Conservation (phyloP, 306 rosid genomes). For the Corylus avellana region DNA sequence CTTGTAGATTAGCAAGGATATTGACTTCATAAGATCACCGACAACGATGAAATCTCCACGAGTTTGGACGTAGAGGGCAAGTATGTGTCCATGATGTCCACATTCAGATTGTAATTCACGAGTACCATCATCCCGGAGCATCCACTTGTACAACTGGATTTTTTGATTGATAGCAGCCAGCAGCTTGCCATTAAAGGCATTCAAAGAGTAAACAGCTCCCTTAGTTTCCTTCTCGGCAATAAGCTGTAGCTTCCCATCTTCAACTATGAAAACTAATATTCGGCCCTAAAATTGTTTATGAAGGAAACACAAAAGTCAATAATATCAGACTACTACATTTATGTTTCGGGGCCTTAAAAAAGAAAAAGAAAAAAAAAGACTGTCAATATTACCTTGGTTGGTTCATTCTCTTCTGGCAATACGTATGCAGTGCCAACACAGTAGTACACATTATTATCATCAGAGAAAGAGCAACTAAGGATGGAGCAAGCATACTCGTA, state of each 20-base stretch:
- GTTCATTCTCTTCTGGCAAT: conserved; percentile 94
- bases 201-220: conserved; percentile 92
- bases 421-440: conserved; percentile 97
- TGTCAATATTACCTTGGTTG: conserved; percentile 66
- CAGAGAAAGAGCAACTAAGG: conserved; percentile 98
- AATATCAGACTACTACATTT: conserved; percentile 19
- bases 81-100: conserved; percentile 98
- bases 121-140: conserved; percentile 92
- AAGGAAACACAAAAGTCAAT: conserved; percentile 14
- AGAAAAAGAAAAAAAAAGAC: conserved; percentile 1
- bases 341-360: not conserved
- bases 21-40: not conserved
- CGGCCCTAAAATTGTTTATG: conserved; percentile 64
- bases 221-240: conserved; percentile 97
- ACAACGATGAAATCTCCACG: conserved; percentile 74
- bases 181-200: conserved; percentile 91
- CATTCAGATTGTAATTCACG: conserved; percentile 97
- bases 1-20: conserved; percentile 69
- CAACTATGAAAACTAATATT: conserved; percentile 85
- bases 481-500: conserved; percentile 85
- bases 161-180: conserved; percentile 99
- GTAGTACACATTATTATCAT: conserved; percentile 85
- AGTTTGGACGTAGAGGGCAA: conserved; percentile 95
- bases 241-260: conserved; percentile 95
- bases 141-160: conserved; percentile 97